Base-by-base conservation (phyloP, 371 early-diverging fungal genomes). In the Lichtheimia ornata region DNA sequence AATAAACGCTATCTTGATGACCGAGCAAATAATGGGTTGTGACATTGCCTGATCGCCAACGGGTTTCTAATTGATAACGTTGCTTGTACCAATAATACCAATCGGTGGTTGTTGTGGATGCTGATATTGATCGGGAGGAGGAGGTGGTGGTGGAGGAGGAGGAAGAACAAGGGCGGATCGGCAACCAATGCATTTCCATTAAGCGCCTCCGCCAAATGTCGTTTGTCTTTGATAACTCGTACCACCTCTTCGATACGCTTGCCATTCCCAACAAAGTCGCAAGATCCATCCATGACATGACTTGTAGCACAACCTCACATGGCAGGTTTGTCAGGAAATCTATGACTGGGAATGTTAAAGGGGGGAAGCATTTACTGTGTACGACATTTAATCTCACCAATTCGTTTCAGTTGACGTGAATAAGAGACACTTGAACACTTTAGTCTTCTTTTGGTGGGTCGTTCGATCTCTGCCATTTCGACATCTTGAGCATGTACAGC, bases 1-100 rank as follows among this genome's bases (percentile, higher is more conserved):
- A 97, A 67, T 99, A 95, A 5, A 99, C 94, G 57, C 94, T 89
- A 63, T 98, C 99, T 3, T 65, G 62, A 71, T 99, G 99, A 1
- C 99, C 97, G 3, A 71, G 59, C 6, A 92, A 66, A 45, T 74
- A 82, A 24, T 72, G 79, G 0, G 76, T 71, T 2, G 53, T 52
- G 1, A 70, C 79, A 25, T 59, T 58, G 15, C 82, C 82, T 0
- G 44, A 42, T 5, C 56, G 50, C 82, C 82, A 81, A 9, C 79
- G 65, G 12, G 51, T 53, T n/a, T 78, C 67, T 7, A 81, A 54
- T 25, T 69, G 65, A 59, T 72, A 58, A 18, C 66, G 70, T 53
- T 78, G 78, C 45, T 73, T 72, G 51, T 68, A 73, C 25, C 71
- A 25, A 42, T 73, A 62, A 40, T 69, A 63, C 75, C 75, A 77